These are phyloP conservation scores for Sporothrix protearum DNA, from an alignment of 2,329 filamentous ascomycete genomes.

Conservation along the genomic window DNA sequence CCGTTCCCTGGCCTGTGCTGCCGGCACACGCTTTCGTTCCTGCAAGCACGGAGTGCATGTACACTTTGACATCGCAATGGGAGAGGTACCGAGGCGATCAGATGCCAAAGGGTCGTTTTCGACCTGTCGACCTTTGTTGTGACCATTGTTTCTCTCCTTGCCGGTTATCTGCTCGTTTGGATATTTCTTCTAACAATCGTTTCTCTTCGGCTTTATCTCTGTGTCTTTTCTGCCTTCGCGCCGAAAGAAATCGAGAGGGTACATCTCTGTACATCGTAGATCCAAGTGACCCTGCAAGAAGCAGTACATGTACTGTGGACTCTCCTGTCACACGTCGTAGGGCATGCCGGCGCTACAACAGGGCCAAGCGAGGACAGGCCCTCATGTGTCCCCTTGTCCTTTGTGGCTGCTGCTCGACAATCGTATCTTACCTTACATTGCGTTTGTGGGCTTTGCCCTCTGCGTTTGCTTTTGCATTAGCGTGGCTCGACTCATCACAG, in stretches of 20 bases:
- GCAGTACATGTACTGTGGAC: background rate
- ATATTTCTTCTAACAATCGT: background rate
- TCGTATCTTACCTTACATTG: background rate
- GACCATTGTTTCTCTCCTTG: background rate
- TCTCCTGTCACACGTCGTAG: background rate
- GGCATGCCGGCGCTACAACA: background rate
- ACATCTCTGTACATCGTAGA: too few species aligned
- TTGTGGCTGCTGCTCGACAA: slow-evolving; percentile 9
- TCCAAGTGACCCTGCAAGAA: background rate
- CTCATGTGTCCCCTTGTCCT: background rate
- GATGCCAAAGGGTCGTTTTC: background rate
- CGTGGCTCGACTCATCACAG: slow-evolving; percentile 3
- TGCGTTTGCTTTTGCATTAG: background rate
- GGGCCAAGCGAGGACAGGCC: background rate
- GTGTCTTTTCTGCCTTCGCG: background rate
- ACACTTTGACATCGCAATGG: background rate
- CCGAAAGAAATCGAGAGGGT: too few species aligned
- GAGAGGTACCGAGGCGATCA: background rate
- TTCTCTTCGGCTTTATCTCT: background rate
- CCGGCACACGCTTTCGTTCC: background rate
- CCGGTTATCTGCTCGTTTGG: background rate
- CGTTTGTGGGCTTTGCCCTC: background rate
- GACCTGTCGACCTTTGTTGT: background rate
- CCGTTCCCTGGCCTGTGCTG: background rate
- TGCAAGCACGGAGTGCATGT: background rate